Evolutionary conservation across 805 yeast species (phyloP).

Genomic region (Cyberlindnera mycetangii): DNA sequence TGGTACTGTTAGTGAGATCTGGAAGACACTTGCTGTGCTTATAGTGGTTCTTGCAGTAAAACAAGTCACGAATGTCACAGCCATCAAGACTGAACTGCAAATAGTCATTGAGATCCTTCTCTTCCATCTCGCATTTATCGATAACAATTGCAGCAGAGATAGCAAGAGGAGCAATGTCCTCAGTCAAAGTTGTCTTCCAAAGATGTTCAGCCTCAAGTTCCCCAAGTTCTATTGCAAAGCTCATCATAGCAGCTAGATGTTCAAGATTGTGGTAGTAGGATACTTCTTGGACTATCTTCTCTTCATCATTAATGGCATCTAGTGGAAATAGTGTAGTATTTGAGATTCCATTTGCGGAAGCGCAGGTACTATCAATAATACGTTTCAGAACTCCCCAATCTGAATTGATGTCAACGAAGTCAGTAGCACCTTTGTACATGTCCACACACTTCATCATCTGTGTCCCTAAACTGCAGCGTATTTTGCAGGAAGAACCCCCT

Average conservation of each 20-base stretch:
- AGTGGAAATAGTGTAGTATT: not conserved
- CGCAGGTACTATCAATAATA: not conserved
- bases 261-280: slow-evolving; percentile 12
- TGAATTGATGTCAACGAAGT: not conserved
- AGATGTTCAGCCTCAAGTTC: slow-evolving; percentile 19
- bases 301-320: slow-evolving; percentile 7
- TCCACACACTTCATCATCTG: not conserved
- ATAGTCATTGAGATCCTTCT: slow-evolving; percentile 15
- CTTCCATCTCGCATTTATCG: slow-evolving; percentile 23
- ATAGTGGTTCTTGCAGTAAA: slow-evolving; percentile 23
- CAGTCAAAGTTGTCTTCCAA: slow-evolving; percentile 11
- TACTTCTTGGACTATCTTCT: slow-evolving; percentile 13
- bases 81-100: slow-evolving; percentile 21
- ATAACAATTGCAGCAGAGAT: slow-evolving; percentile 14
- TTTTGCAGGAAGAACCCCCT: not conserved
- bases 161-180: not conserved
- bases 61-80: slow-evolving; percentile 26
- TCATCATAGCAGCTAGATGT: slow-evolving; percentile 15
- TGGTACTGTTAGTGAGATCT: slow-evolving; percentile 9
- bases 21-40: slow-evolving; percentile 17
- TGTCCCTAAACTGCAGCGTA: not conserved
- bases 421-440: not conserved
- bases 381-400: not conserved
- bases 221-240: slow-evolving; percentile 12
- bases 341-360: not conserved